These are phyloP conservation scores for Ustilago shanxiensis DNA, from an alignment of 1,284 basidiomycete species.

Conservation along the genomic window DNA sequence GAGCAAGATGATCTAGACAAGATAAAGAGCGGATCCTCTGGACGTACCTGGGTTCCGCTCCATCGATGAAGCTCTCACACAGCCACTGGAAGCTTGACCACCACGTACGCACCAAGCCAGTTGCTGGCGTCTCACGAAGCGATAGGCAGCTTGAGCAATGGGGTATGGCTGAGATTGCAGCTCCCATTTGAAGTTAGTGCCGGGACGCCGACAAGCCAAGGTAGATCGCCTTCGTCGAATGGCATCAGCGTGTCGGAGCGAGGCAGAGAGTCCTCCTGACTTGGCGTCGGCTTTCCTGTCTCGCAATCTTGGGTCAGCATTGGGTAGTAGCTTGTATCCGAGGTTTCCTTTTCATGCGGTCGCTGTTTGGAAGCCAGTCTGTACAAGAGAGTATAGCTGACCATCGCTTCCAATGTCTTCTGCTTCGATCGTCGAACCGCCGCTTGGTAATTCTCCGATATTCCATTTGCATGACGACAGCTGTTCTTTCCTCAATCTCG, in stretches of 20 bases:
- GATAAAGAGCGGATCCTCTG: too few species aligned
- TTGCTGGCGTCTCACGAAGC: too few species aligned
- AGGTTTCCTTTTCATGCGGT: background rate
- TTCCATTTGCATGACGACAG: conserved; percentile 22
- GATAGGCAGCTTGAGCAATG: too few species aligned
- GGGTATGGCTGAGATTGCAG: too few species aligned
- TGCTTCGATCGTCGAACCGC: conserved; percentile 1
- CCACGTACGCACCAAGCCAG: too few species aligned
- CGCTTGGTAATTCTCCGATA: conserved; percentile 11
- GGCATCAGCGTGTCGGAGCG: background rate
- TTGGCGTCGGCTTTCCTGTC: background rate
- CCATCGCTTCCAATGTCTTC: background rate
- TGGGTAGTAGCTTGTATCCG: background rate
- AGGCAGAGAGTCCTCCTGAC: background rate
- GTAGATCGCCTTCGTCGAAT: too few species aligned
- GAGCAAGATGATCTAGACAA: too few species aligned
- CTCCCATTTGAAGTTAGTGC: too few species aligned
- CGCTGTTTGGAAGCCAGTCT: background rate
- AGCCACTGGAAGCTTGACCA: too few species aligned
- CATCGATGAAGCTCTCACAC: too few species aligned
- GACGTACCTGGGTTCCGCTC: too few species aligned
- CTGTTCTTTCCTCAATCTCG: conserved; percentile 2
- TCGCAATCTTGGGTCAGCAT: background rate
- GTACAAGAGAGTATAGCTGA: background rate
- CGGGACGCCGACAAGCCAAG: too few species aligned